Conservation (phyloP, 2,329 filamentous ascomycete species). For the Thelonectria olida region DNA sequence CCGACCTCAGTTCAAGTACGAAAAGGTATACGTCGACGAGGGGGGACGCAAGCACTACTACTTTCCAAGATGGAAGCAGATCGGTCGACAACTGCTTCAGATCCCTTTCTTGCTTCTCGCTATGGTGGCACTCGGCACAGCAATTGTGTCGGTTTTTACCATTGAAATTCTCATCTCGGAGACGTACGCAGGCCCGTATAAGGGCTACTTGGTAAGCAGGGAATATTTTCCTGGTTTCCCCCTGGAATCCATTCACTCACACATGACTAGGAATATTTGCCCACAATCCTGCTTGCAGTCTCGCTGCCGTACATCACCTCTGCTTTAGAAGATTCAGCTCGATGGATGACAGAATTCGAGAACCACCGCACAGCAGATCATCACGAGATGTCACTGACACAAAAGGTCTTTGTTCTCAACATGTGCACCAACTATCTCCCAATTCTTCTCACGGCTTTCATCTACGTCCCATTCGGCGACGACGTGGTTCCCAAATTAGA, state of each 20-base stretch:
- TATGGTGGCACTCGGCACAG: constrained; percentile 65
- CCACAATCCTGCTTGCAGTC: constrained; percentile 75
- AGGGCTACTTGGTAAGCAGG: constrained; percentile 67
- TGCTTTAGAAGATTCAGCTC: constrained; percentile 70
- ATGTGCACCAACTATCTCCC: constrained; percentile 84
- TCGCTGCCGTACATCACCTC: constrained; percentile 72
- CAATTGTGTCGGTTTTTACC: constrained; percentile 76
- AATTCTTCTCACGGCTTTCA: constrained; percentile 79
- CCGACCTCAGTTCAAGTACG: constrained; percentile 70
- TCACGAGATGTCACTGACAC: constrained; percentile 74
- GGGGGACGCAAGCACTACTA: constrained; percentile 69
- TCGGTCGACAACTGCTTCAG: constrained; percentile 73
- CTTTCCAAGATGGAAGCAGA: constrained; percentile 72
- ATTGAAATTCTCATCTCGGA: constrained; percentile 81
- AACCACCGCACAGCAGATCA: constrained; percentile 78
- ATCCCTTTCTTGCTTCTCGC: constrained; percentile 74
- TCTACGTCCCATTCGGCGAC: constrained; percentile 80
- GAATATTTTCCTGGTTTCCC: neutral
- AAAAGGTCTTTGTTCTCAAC: constrained; percentile 80
- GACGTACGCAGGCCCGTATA: constrained; percentile 75
- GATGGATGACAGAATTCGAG: constrained; percentile 72
- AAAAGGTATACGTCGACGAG: constrained; percentile 68
- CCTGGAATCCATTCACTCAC: neutral
- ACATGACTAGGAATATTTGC: constrained; percentile 70
- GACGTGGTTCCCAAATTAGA: constrained; percentile 74